Conservation (phyloP, 768 basidiomycete species). For the Podaxis sp. region DNA sequence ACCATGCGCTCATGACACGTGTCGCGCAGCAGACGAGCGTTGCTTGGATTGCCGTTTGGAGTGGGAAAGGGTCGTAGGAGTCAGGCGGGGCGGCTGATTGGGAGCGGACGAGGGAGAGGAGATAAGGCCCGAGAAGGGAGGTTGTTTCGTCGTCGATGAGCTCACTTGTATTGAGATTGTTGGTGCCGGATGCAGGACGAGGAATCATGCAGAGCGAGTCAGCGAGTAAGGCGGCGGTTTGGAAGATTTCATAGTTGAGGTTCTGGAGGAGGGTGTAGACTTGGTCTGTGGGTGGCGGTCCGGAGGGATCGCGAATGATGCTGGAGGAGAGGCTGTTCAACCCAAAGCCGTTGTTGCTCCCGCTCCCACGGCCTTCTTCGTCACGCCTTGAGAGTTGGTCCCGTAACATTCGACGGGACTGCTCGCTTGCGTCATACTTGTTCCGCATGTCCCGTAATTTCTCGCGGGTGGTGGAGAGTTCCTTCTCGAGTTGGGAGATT, state of each 20-base stretch:
- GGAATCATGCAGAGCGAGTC: constrained; percentile 33
- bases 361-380: background rate
- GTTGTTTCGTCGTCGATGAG: constrained; percentile 18
- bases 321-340: constrained; percentile 4
- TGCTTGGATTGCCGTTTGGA: constrained; percentile 41
- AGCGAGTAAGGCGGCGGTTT: constrained; percentile 39
- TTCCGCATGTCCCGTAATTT: background rate
- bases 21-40: constrained; percentile 37
- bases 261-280: constrained; percentile 22
- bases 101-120: constrained; percentile 29
- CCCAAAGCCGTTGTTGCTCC: background rate
- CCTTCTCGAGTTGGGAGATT: constrained; percentile 2
- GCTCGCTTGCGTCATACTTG: constrained; percentile 8
- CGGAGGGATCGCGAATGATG: background rate
- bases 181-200: constrained; percentile 20
- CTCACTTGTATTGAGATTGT: constrained; percentile 23
- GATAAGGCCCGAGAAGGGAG: constrained; percentile 32
- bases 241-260: constrained; percentile 41
- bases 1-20: constrained; percentile 43
- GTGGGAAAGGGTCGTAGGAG: constrained; percentile 31
- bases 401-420: constrained; percentile 6
- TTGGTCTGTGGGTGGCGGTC: background rate
- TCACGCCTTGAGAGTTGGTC: constrained; percentile 8
- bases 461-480: background rate
- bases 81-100: constrained; percentile 23